These are phyloP conservation scores for Wickerhamiella occidentalis DNA, from an alignment of 805 yeast species.

Conservation along the genomic window DNA sequence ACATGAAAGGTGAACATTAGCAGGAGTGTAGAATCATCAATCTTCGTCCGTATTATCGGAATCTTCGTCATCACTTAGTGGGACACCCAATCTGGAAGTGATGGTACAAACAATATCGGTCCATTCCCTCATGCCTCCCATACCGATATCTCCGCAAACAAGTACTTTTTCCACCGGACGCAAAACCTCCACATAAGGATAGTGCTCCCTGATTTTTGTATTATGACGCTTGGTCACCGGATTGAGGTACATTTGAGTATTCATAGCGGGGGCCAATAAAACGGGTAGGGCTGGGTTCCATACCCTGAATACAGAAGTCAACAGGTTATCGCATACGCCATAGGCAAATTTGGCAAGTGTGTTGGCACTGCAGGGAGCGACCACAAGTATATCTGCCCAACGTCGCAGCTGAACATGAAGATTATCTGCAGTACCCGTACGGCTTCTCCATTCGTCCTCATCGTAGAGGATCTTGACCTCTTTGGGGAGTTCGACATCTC, in stretches of 20 bases:
- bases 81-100: constrained; percentile 33
- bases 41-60: constrained; percentile 20
- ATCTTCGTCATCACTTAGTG: constrained; percentile 22
- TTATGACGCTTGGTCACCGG: constrained; percentile 78
- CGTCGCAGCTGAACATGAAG: constrained; percentile 84
- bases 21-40: too few relatives aligned
- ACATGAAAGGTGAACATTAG: too few relatives aligned
- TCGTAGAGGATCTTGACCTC: constrained; percentile 87
- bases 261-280: constrained; percentile 91
- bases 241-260: constrained; percentile 81
- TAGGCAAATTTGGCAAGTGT: constrained; percentile 77
- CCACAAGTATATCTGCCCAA: constrained; percentile 90
- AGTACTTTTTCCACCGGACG: constrained; percentile 92
- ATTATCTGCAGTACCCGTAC: constrained; percentile 60
- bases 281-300: constrained; percentile 95
- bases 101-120: constrained; percentile 84
- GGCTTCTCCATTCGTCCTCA: constrained; percentile 82
- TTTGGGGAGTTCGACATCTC: constrained; percentile 26
- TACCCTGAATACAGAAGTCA: constrained; percentile 81
- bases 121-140: constrained; percentile 99
- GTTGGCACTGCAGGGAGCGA: constrained; percentile 91
- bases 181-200: constrained; percentile 86
- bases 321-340: constrained; percentile 83
- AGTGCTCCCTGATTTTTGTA: constrained; percentile 58
- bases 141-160: constrained; percentile 92